Evolutionary conservation across 2,329 filamentous ascomycete genomes (phyloP).

Genomic region (Colletotrichum tamarilloi): DNA sequence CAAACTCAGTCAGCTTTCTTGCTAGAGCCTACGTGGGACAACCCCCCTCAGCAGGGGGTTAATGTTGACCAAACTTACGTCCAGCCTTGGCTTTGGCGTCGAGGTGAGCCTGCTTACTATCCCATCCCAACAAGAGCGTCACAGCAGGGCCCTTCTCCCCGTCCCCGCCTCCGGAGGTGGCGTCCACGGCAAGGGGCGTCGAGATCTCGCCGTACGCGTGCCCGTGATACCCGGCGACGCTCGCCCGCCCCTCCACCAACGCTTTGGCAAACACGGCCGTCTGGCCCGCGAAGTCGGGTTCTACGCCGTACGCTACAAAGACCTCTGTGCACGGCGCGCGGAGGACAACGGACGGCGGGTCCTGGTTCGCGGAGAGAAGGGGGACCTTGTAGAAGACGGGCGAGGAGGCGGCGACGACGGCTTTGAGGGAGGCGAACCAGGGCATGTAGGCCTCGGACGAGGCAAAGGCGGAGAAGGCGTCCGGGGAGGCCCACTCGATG

Average conservation of each 20-base stretch:
- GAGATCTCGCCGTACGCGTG: conserved; percentile 47
- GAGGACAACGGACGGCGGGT: conserved; percentile 35
- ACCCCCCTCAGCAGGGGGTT: background rate
- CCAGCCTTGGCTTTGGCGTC: conserved; percentile 40
- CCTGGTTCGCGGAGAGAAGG: background rate
- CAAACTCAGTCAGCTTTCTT: background rate
- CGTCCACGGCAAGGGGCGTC: conserved; percentile 41
- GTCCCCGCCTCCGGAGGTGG: conserved; percentile 24
- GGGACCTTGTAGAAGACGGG: conserved; percentile 39
- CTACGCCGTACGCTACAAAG: conserved; percentile 47
- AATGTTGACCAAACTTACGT: conserved; percentile 29
- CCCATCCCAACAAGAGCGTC: conserved; percentile 51
- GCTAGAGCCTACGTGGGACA: background rate
- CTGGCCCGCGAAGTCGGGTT: conserved; percentile 41
- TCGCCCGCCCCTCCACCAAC: too few relatives aligned
- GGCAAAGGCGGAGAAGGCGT: conserved; percentile 52
- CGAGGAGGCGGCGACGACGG: conserved; percentile 38
- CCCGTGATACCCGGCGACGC: conserved; percentile 43
- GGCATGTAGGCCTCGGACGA: conserved; percentile 53
- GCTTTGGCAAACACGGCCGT: conserved; percentile 33
- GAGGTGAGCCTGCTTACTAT: conserved; percentile 51
- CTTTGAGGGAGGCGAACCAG: conserved; percentile 51
- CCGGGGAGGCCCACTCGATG: conserved; percentile 47
- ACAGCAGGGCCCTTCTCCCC: conserved; percentile 44
- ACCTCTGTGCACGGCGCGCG: conserved; percentile 52